Conservation (phyloP, 2,329 filamentous ascomycete genomes). For the Emmonsiellopsis sp. region DNA sequence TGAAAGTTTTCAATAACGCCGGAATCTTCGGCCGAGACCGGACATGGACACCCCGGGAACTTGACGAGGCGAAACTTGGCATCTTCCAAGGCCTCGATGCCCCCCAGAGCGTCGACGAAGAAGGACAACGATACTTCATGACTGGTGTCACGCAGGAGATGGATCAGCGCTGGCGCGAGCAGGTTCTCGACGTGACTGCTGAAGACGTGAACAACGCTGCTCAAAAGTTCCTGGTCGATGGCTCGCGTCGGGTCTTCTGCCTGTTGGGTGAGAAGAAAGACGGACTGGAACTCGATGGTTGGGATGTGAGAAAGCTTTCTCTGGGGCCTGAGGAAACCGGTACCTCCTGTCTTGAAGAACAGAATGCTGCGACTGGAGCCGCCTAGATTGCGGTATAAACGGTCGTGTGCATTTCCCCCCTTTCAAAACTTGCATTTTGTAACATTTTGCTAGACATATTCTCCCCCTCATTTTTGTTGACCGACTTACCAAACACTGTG, state of each 20-base stretch:
- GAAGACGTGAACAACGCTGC: slow-evolving; percentile 74
- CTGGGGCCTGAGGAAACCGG: slow-evolving; percentile 35
- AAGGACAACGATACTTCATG: slow-evolving; percentile 80
- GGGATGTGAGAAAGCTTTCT: slow-evolving; percentile 67
- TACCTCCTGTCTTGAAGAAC: background rate
- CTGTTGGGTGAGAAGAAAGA: slow-evolving; percentile 77
- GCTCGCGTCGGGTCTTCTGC: slow-evolving; percentile 51
- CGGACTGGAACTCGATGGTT: slow-evolving; percentile 60
- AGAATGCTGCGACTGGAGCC: slow-evolving; percentile 16
- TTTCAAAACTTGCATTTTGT: background rate
- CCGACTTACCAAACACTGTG: background rate
- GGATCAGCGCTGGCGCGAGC: slow-evolving; percentile 74
- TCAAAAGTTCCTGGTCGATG: slow-evolving; percentile 69
- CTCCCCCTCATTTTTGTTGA: background rate
- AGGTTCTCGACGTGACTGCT: slow-evolving; percentile 74
- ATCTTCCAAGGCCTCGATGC: slow-evolving; percentile 91
- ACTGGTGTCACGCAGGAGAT: slow-evolving; percentile 80
- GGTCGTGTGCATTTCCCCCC: background rate
- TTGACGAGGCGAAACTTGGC: slow-evolving; percentile 92
- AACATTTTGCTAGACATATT: background rate
- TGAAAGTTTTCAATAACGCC: slow-evolving; percentile 74
- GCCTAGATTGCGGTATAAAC: slow-evolving; percentile 12
- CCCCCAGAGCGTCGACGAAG: slow-evolving; percentile 73
- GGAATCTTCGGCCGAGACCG: slow-evolving; percentile 76
- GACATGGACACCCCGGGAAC: slow-evolving; percentile 70